Evolutionary conservation across 768 basidiomycete genomes (phyloP), one percentile per base, ranked within the genome.

Genomic region (Lactarius indigo): DNA sequence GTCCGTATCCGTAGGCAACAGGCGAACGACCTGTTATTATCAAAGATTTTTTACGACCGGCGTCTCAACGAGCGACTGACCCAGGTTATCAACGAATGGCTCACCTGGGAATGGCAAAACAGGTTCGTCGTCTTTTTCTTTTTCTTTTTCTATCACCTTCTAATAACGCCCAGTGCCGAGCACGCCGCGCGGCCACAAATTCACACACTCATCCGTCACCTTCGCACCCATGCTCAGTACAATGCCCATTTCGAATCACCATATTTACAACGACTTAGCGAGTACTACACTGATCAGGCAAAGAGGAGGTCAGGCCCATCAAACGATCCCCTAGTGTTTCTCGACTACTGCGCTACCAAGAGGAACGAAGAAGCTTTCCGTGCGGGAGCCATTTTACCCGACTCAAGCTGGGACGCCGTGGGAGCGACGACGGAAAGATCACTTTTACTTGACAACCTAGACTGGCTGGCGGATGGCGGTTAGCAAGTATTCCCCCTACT

Each of bases 291-390:
- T 0, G 74, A 70, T 0, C 86, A 92, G 72, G 86, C 86, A 0
- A 68, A 74, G 17, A 69, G 71, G 42, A 75, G 77, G 31, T 74
- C 80, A 0, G 73, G 77, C n/a, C 67, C 74, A 17, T 70, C 81
- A 64, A 76, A 81, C 50, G 68, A 79, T 18, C 83, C 90, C 0
- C 78, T 79, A 60, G 76, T 73, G 2, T 92, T 90, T 74, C 82
- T 92, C 72, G 72, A 70, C 10, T 80, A 84, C 59, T 79, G 82
- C 15, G 74, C 79, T 28, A 37, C 67, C 33, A 80, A 84, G 31
- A 81, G 84, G 17, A 66, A 79, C 3, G 85, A 89, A 71, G 92
- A 95, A 69, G 76, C 77, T 26, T 78, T 82, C 17, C 82, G 89
- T 39, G 81, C 81, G 0, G 78, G 79, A 66, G 82, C 77, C 0